Evolutionary conservation across 73 alveolate genomes (phyloP), one percentile per base, ranked within the genome.

Genomic region (Stentor coeruleus): DNA sequence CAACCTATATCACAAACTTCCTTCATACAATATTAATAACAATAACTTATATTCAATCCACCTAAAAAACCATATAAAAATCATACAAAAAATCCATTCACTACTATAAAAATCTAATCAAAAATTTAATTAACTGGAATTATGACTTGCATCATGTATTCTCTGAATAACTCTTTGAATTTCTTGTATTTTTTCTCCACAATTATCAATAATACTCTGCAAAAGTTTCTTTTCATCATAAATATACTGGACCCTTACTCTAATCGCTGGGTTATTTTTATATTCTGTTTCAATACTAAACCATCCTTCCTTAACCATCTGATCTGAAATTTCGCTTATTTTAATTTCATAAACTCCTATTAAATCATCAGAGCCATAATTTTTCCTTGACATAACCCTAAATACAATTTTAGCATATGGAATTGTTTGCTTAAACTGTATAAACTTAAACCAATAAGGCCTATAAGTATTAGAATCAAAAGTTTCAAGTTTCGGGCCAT

Each of bases 371-470:
- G n/a, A n/a, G n/a, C n/a, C n/a, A n/a, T n/a, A n/a, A n/a, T n/a
- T n/a, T n/a, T n/a, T n/a, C n/a, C n/a, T n/a, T n/a, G n/a, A n/a
- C n/a, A n/a, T n/a, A n/a, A n/a, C n/a, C n/a, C n/a, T n/a, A n/a
- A n/a, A n/a, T n/a, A n/a, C n/a, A n/a, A n/a, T n/a, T n/a, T n/a
- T n/a, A n/a, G n/a, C n/a, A n/a, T n/a, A n/a, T n/a, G n/a, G n/a
- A n/a, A n/a, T n/a, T n/a, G n/a, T n/a, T n/a, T n/a, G n/a, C n/a
- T n/a, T n/a, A n/a, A n/a, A n/a, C n/a, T n/a, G n/a, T n/a, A n/a
- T n/a, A n/a, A n/a, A n/a, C n/a, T n/a, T n/a, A n/a, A n/a, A 66
- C 79, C 79, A 66, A 20, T 66, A 20, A 26, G 79, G 79, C 36
- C 14, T 20, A 2, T 26, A 66, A 20, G 14, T 66, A 33, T 66